A percentile compares a stretch with the other conserved stretches of the same genome.
Conservation (phyloP, 768 basidiomycete genomes). For the Aureoboletus auriporus region DNA sequence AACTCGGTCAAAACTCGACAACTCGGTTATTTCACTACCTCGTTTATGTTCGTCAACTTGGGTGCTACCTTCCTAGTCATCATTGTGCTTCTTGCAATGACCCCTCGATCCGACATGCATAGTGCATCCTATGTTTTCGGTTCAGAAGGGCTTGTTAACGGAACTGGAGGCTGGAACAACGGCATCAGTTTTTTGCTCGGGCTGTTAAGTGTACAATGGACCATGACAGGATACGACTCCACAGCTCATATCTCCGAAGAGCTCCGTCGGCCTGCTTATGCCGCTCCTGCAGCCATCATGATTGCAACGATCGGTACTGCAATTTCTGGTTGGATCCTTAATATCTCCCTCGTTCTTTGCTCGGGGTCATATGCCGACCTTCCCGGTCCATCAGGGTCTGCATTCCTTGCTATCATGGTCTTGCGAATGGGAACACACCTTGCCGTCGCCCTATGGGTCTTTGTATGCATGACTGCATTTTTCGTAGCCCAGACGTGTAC, state of each 20-base stretch:
- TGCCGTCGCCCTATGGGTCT: conserved; percentile 52
- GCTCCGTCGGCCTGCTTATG: conserved; percentile 49
- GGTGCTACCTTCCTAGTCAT: conserved; percentile 39
- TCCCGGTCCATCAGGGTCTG: conserved; percentile 49
- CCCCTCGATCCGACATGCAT: conserved; percentile 51
- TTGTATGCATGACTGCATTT: conserved; percentile 62
- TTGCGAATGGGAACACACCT: conserved; percentile 48
- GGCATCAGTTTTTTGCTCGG: conserved; percentile 45
- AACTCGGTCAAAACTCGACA: conserved; percentile 42
- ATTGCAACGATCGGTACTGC: conserved; percentile 44
- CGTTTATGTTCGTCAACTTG: conserved; percentile 44
- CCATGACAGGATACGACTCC: conserved; percentile 35
- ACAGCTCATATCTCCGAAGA: conserved; percentile 37
- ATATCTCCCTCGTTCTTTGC: conserved; percentile 59
- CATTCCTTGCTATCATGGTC: conserved; percentile 56
- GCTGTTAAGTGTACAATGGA: conserved; percentile 45
- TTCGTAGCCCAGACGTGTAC: conserved; percentile 47
- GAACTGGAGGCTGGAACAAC: conserved; percentile 38
- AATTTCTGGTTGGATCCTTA: conserved; percentile 60
- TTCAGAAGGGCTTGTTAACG: conserved; percentile 35
- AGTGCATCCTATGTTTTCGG: conserved; percentile 56
- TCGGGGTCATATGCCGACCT: conserved; percentile 46
- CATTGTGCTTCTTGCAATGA: conserved; percentile 41
- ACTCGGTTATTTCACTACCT: conserved; percentile 32
- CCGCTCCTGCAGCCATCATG: conserved; percentile 42